These are phyloP conservation scores for Hylodesmum podocarpum DNA, from an alignment of 306 rosid genomes.

Conservation along the genomic window DNA sequence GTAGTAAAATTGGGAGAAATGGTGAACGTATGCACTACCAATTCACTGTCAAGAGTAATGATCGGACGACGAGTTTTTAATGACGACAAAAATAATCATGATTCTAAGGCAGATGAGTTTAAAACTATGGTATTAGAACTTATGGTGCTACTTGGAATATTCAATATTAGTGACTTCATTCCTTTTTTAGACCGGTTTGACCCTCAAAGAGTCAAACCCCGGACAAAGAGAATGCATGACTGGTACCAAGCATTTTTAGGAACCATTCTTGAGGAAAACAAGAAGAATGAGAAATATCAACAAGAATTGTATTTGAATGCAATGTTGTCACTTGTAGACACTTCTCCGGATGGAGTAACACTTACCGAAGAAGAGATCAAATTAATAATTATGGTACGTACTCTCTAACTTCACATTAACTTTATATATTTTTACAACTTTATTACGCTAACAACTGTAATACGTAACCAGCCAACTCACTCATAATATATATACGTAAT, in stretches of 20 bases:
- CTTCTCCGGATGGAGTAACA: constrained; percentile 35
- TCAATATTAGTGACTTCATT: constrained; percentile 68
- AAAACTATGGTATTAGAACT: constrained; percentile 72
- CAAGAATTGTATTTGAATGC: constrained; percentile 61
- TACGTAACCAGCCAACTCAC: no score
- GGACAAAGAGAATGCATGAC: constrained; percentile 71
- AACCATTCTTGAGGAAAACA: constrained; percentile 56
- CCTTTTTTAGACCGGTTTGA: constrained; percentile 69
- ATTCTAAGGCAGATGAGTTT: constrained; percentile 61
- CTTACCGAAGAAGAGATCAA: constrained; percentile 70
- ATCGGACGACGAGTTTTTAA: constrained; percentile 65
- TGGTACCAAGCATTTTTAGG: constrained; percentile 63
- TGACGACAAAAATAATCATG: constrained; percentile 46
- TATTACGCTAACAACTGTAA: no score
- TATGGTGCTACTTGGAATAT: constrained; percentile 69
- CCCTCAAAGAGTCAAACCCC: constrained; percentile 54
- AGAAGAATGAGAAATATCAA: constrained; percentile 37
- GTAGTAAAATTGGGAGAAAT: constrained; percentile 52
- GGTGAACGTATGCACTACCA: constrained; percentile 63
- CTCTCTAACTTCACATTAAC: no score
- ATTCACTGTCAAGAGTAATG: constrained; percentile 65
- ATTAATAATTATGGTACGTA: constrained; percentile 62
- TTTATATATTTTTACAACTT: no score
- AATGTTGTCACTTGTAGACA: constrained; percentile 49
- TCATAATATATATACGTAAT: no score